These are phyloP conservation scores for Echites panduratus DNA, from an alignment of 257 asterid genomes.

Conservation along the genomic window DNA sequence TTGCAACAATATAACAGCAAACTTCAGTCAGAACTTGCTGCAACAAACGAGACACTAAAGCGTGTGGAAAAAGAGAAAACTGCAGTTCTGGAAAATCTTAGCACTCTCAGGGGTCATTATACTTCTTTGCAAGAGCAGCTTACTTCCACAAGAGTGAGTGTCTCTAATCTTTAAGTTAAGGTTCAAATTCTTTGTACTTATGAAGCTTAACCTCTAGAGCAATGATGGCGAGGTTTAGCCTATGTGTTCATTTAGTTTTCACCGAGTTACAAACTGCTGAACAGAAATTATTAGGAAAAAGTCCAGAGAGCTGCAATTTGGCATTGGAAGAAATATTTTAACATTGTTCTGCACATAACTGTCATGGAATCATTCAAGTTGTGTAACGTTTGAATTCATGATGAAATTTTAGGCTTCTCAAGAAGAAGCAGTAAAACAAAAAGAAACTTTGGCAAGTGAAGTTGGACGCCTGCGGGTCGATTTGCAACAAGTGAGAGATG, in stretches of 20 bases:
- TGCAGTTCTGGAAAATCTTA: slow-evolving; percentile 66
- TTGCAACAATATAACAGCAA: slow-evolving; percentile 79
- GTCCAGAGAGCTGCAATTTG: not conserved
- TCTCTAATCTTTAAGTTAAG: not conserved
- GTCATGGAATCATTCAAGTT: not conserved
- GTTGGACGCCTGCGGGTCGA: slow-evolving; percentile 64
- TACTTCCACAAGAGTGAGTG: slow-evolving; percentile 55
- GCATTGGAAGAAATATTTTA: not conserved
- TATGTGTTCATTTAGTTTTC: not conserved
- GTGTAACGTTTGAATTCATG: not conserved
- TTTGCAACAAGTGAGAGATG: slow-evolving; percentile 74
- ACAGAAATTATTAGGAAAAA: not conserved
- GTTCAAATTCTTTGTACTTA: not conserved
- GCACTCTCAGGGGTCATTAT: slow-evolving; percentile 75
- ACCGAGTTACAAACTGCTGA: not conserved
- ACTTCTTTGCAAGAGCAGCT: slow-evolving; percentile 88
- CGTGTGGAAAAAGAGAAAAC: slow-evolving; percentile 81
- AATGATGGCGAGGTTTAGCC: not conserved
- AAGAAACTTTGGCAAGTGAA: slow-evolving; percentile 65
- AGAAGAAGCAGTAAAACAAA: slow-evolving; percentile 70
- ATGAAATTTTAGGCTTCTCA: slow-evolving; percentile 43
- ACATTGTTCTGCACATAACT: not conserved
- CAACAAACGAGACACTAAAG: slow-evolving; percentile 56
- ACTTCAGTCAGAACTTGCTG: slow-evolving; percentile 76
- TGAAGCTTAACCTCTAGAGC: not conserved